Evolutionary conservation across 768 basidiomycete species (phyloP), one percentile per base, ranked within the genome.

Genomic region (Pleurotus tuoliensis): DNA sequence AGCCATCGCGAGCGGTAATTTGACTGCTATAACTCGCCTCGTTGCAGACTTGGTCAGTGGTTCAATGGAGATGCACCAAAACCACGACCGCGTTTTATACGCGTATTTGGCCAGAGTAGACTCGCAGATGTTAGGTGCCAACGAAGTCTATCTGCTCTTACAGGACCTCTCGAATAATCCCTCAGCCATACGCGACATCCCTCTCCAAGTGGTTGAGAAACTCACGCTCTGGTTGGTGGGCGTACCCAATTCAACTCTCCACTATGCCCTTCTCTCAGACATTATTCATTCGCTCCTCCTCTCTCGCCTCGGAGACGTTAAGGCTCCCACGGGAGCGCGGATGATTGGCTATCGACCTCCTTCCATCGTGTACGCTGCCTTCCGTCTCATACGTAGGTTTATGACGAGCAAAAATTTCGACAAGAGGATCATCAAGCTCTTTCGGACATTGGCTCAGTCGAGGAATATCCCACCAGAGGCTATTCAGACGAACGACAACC

Each of bases 401-500:
- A 65, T 81, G 1, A 53, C 60, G 13, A 67, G 69, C 3, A 66
- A 71, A 40, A 37, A 25, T 16, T 15, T 12, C 12, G 59, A 75
- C 51, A 59, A 64, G 11, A 60, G 67, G 30, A 78, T 81, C 3
- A 66, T 84, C 34, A 62, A 73, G 2, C 56, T 88, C 15, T 80
- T 88, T 59, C 76, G 78, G 41, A 57, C 67, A 13, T 76, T 89
- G 37, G 72, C 80, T 16, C 64, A 79, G 13, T 66, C 61, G 13
- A 70, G 72, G 3, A 71, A 73, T 55, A 69, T 88, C 49, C 80
- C 84, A 13, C 55, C 72, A 1, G 75, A 79, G 55, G 77, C 80
- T 3, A 66, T 85, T 39, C 66, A 71, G 9, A 65, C 68, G 41
- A 62, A 71, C 12, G 73, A 79, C 39, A 64, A 63, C 30, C 59